A percentile compares a stretch with the other conserved stretches of the same genome.
phyloP scores from a whole-genome alignment of 2,329 filamentous ascomycete genomes.

The Colletotrichum sansevieriae region DNA sequence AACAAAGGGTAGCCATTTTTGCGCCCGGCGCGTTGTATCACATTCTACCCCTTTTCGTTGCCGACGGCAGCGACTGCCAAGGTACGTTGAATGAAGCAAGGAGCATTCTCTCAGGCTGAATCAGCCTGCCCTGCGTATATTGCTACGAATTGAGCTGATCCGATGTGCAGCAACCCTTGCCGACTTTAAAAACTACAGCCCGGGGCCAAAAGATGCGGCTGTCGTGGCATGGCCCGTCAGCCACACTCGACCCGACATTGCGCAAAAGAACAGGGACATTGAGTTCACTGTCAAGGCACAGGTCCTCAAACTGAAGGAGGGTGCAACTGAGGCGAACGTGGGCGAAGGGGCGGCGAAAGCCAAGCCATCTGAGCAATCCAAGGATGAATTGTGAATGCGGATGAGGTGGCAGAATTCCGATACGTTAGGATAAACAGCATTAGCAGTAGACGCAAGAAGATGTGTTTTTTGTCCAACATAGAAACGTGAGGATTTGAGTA shows the following conservation, averaged over 20 bases:
- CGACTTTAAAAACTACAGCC: constrained; percentile 48
- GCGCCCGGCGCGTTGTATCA: constrained; percentile 59
- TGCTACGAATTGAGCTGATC: not conserved
- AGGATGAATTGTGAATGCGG: constrained; percentile 21
- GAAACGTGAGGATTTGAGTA: not conserved
- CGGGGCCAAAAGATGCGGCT: constrained; percentile 45
- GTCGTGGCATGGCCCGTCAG: constrained; percentile 50
- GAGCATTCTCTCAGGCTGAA: not conserved
- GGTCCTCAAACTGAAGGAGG: constrained; percentile 43
- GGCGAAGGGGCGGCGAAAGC: constrained; percentile 1
- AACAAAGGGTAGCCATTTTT: constrained; percentile 55
- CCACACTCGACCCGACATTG: constrained; percentile 47
- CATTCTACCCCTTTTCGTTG: constrained; percentile 57
- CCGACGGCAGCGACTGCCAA: constrained; percentile 53
- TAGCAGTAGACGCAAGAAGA: too few relatives aligned
- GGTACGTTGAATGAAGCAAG: constrained; percentile 45
- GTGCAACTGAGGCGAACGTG: constrained; percentile 7
- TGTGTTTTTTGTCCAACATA: too few relatives aligned
- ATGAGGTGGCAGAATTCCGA: too few relatives aligned
- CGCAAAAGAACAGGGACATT: constrained; percentile 46
- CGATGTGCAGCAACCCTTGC: constrained; percentile 39
- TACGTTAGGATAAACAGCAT: too few relatives aligned
- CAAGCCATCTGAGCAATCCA: constrained; percentile 7
- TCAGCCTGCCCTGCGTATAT: too few relatives aligned
- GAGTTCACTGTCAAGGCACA: constrained; percentile 50